These are phyloP conservation scores for Penicillium daleae DNA, from an alignment of 495 filamentous ascomycete species.

Conservation along the genomic window DNA sequence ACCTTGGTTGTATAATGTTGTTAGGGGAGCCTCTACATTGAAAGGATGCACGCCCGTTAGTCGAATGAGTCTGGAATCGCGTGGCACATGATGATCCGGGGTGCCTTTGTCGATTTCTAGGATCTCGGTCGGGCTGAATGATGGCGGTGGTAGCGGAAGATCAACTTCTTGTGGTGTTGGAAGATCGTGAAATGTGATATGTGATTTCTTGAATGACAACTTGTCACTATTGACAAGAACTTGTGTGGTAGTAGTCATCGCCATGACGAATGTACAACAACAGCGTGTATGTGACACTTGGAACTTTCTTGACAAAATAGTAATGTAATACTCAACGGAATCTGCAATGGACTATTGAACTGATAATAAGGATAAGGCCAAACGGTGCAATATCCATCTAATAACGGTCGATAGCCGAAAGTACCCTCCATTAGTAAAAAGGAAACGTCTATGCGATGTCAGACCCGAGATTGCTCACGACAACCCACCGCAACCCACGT, in stretches of 20 bases:
- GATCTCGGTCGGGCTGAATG: conserved; percentile 61
- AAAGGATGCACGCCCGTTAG: conserved; percentile 92
- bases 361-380: conserved; percentile 3
- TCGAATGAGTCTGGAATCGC: conserved; percentile 85
- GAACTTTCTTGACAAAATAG: neutral
- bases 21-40: conserved; percentile 89
- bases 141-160: conserved; percentile 74
- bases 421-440: neutral
- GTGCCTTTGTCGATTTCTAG: conserved; percentile 79
- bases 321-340: neutral
- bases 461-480: neutral
- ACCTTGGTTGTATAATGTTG: conserved; percentile 78
- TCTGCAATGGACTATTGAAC: neutral
- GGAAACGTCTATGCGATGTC: neutral
- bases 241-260: conserved; percentile 38
- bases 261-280: conserved; percentile 28
- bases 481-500: neutral
- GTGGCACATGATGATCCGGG: conserved; percentile 82
- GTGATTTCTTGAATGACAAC: conserved; percentile 27
- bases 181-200: conserved; percentile 36
- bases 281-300: neutral
- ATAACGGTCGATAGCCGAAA: neutral
- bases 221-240: conserved; percentile 18
- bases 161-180: conserved; percentile 39
- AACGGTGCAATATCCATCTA: neutral